Base-by-base conservation (phyloP, 495 filamentous ascomycete species). In the Xylaria cubensis region DNA sequence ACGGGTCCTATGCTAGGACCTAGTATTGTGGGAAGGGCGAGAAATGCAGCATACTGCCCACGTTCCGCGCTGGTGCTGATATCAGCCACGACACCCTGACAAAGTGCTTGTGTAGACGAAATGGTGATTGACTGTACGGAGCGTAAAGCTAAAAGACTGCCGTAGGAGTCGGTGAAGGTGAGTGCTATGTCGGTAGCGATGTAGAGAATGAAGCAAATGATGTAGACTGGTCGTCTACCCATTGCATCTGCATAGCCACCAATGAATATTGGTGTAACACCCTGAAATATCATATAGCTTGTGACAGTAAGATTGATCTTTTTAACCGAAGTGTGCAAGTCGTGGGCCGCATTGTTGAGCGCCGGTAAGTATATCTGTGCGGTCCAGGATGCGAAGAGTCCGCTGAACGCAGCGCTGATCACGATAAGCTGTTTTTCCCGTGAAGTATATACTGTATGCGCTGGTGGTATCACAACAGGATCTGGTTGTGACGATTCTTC, bases 321-420 rank as follows among this genome's bases (percentile, higher is more conserved):
- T 0, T 83, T 78, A 19, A 77, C 74, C 2, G 86, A 86, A 32
- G 90, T 84, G 26, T 85, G 32, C 69, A 91, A 83, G 62, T 89
- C 85, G 0, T 76, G 46, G 0, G 88, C 82, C 5, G 92, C 77
- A 0, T 82, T 82, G 42, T 84, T 87, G 62, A 94, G 80, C 0
- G 91, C 89, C 3, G 91, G 92, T 64, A 92, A 90, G 78, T 95
- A 95, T 73, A 94, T 93, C 42, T 82, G 78, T 0, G 90, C 88
- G 4, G 89, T 89, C 48, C 93, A 79, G 0, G 91, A 91, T 0
- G 91, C 92, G 82, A 92, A 91, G 74, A 92, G 89, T 17, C 88
- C 86, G 32, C 82, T 86, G 66, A 86, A 78, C 6, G 90, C 86
- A 24, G 89, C 89, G 67, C 88, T 84, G 67, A 88, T 81, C 44